These are phyloP conservation scores for Pezicula neosporulosa DNA, from an alignment of 2,329 filamentous ascomycete genomes.

Conservation along the genomic window DNA sequence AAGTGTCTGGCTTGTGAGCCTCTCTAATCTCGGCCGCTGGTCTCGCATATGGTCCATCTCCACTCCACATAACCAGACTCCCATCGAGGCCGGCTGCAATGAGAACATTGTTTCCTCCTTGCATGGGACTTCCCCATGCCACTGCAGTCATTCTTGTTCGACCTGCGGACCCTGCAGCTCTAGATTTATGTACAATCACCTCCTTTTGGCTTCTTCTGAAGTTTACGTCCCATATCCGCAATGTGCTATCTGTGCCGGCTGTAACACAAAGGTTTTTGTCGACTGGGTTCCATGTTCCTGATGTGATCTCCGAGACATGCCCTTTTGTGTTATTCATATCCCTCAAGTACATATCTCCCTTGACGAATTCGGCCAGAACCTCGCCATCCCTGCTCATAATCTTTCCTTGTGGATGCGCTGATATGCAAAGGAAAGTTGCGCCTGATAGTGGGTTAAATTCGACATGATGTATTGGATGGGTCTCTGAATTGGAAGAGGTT, in stretches of 20 bases:
- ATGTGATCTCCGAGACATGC: slow-evolving; percentile 87
- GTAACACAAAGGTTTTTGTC: slow-evolving; percentile 84
- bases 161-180: slow-evolving; percentile 80
- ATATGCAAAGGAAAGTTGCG: slow-evolving; percentile 78
- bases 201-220: slow-evolving; percentile 86
- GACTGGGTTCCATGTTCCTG: slow-evolving; percentile 85
- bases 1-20: slow-evolving; percentile 78
- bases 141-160: slow-evolving; percentile 93
- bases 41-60: slow-evolving; percentile 79
- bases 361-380: slow-evolving; percentile 81
- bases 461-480: slow-evolving; percentile 83
- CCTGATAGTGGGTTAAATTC: slow-evolving; percentile 83
- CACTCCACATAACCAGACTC: slow-evolving; percentile 86
- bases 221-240: slow-evolving; percentile 97
- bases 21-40: slow-evolving; percentile 80
- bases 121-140: slow-evolving; percentile 73
- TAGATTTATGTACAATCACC: slow-evolving; percentile 94
- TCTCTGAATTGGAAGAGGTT: slow-evolving; percentile 66
- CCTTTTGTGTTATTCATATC: slow-evolving; percentile 99
- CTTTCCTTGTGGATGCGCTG: slow-evolving; percentile 85
- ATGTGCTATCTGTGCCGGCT: slow-evolving; percentile 88
- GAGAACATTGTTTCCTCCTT: slow-evolving; percentile 76
- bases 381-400: slow-evolving; percentile 89
- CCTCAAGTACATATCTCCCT: slow-evolving; percentile 96
- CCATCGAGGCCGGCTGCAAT: slow-evolving; percentile 85